Base-by-base conservation (phyloP, 768 basidiomycete genomes). In the Dictyophora rubrovolvata region DNA sequence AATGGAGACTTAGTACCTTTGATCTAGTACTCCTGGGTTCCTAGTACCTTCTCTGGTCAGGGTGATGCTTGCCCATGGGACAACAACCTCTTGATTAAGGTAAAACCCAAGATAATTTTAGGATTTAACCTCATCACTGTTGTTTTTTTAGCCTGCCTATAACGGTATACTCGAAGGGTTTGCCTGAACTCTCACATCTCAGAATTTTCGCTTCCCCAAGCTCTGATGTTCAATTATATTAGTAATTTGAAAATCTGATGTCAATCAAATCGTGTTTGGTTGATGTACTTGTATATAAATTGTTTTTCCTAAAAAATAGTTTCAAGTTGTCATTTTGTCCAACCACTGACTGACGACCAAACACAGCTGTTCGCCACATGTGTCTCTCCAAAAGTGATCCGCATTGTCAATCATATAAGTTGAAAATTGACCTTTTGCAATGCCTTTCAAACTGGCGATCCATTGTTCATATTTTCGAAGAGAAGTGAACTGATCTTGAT, bases 401-500 rank as follows among this genome's bases (percentile, higher is more conserved):
- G 74, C 85, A 37, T 73, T 74, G 35, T 70, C 61, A 17, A 88
- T 69, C 37, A 67, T 75, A 68, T 54, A 74, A 62, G 65, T 56
- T 55, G 65, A 58, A 52, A 78, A 55, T 54, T 64, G 65, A 12
- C 69, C 72, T 16, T 61, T 60, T 17, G 60, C 46, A 6, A 67
- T 66, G 1, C 34, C 54, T 42, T 48, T 59, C 20, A 89, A 72
- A 8, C 65, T 66, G 37, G 74, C 65, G 3, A 67, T 68, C 89
- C 87, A 90, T 10, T 65, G 62, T 47, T 76, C 74, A 63, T 89
- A 90, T 33, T 70, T 77, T 14, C 70, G 70, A 1, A 67, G 69
- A 1, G 77, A 69, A 2, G 89, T 89, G 65, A 90, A 91, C 49
- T 89, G 81, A 65, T 92, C 89, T 16, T 63, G 63, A 62, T 86